Base-by-base conservation (phyloP, 805 yeast genomes). In the Myxozyma kluyveri region DNA sequence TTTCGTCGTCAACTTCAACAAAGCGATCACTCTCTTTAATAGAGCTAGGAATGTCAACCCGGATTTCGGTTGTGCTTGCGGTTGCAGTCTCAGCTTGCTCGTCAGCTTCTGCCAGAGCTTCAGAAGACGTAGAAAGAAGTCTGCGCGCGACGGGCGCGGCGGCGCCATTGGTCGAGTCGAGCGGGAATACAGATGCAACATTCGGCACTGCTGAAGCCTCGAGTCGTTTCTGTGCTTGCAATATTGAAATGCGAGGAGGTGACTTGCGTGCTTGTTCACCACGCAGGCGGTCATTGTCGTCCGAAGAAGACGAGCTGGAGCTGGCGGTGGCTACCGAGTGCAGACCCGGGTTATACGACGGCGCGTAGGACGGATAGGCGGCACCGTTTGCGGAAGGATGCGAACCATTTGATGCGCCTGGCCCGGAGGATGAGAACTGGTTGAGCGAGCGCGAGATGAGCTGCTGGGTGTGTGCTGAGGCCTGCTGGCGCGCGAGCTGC, bases 401-500 rank as follows among this genome's bases (percentile, higher is more conserved):
- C n/a, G 49, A 31, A 19, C 45, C 44, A 10, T 47, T 37, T 1
- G 19, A 18, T 6, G 52, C 41, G 18, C 54, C 54, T 19, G 47
- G 45, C 6, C 54, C 56, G 22, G 54, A 39, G 21, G 58, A 49
- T 41, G 47, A 54, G 17, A 56, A 48, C 24, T 45, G 47, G 23
- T 52, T 47, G 42, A 42, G 41, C 3, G 49, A 36, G 29, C 58
- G 56, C 35, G 47, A 35, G 36, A 54, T 22, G 29, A 59, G 39
- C 57, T 54, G 59, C 38, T 63, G 67, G 5, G 67, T 57, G 55
- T 69, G 73, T 14, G 66, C 61, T 21, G 54, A 17, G 10, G 54
- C 62, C 39, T 60, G 49, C 61, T 72, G 72, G 52, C 70, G 73
- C 26, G 72, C 63, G 42, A 69, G 65, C 49, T 70, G 73, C 26